A percentile compares a stretch with the other conserved stretches of the same genome.
Evolutionary conservation across 2,329 filamentous ascomycete species (phyloP).

Genomic region (Graphiopsis chlorocephala): DNA sequence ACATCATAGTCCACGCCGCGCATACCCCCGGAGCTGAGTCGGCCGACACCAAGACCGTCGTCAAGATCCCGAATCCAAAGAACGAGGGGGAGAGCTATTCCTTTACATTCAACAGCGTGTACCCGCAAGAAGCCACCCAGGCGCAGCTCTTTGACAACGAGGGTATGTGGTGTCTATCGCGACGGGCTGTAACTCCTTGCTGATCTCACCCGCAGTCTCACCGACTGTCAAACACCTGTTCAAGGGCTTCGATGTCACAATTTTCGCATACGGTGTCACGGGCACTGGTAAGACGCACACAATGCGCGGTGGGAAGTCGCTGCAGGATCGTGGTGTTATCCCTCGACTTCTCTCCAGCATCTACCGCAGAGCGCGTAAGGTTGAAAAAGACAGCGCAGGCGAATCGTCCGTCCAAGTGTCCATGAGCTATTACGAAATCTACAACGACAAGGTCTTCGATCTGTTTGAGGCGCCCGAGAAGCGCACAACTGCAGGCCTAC

Average conservation of each 20-base stretch:
- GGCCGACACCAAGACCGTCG: slow-evolving; percentile 51
- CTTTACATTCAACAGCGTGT: slow-evolving; percentile 93
- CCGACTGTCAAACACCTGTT: slow-evolving; percentile 91
- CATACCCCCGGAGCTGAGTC: slow-evolving; percentile 49
- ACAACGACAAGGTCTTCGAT: slow-evolving; percentile 98
- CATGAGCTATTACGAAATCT: slow-evolving; percentile 95
- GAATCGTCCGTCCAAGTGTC: slow-evolving; percentile 81
- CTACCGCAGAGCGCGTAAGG: slow-evolving; percentile 70
- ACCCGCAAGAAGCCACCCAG: slow-evolving; percentile 75
- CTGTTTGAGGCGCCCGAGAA: slow-evolving; percentile 75
- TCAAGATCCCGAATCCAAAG: slow-evolving; percentile 91
- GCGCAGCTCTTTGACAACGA: slow-evolving; percentile 86
- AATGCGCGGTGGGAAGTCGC: slow-evolving; percentile 68
- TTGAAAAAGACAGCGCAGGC: slow-evolving; percentile 76
- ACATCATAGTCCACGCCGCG: slow-evolving; percentile 75
- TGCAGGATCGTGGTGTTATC: slow-evolving; percentile 92
- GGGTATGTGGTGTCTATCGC: slow-evolving; percentile 54
- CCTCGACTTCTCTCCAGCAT: slow-evolving; percentile 98
- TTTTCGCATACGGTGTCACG: slow-evolving; percentile 96
- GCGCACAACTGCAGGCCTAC: slow-evolving; percentile 76
- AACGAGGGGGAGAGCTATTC: slow-evolving; percentile 88
- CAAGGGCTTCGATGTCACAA: slow-evolving; percentile 97
- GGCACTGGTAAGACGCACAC: slow-evolving; percentile 99
- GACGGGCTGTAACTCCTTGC: not conserved
- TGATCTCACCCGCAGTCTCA: slow-evolving; percentile 59